A percentile compares a stretch with the other conserved stretches of the same genome.
Evolutionary conservation across 345 rosid species (phyloP).

Genomic region (Clausena lansium): DNA sequence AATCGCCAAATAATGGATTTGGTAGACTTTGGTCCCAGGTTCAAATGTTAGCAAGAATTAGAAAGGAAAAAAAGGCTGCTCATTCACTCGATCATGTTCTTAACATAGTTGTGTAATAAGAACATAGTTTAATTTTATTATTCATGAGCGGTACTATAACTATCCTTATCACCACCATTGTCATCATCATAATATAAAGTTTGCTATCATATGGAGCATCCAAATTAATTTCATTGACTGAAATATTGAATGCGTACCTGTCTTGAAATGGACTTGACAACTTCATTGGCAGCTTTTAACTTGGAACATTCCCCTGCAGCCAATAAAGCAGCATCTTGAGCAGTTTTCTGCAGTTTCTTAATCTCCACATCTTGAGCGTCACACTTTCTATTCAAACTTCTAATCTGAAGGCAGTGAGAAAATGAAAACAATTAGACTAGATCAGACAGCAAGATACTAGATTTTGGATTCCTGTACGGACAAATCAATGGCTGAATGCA

Average conservation of each 20-base stretch:
- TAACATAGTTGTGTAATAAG: neutral
- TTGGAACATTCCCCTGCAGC: constrained; percentile 56
- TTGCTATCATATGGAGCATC: neutral
- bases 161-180: neutral
- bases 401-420: constrained; percentile 44
- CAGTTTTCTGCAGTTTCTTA: constrained; percentile 40
- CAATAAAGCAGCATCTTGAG: constrained; percentile 47
- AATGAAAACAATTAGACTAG: constrained; percentile 9
- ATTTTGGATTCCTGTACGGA: neutral
- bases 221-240: neutral
- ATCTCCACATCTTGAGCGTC: constrained; percentile 69
- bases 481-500: constrained; percentile 12
- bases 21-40: neutral
- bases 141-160: neutral
- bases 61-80: neutral
- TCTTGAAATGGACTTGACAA: constrained; percentile 49
- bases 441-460: neutral
- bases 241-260: constrained; percentile 46
- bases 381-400: constrained; percentile 55
- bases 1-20: too few species aligned
- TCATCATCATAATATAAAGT: neutral
- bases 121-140: neutral
- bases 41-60: neutral
- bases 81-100: neutral
- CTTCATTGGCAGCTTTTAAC: constrained; percentile 50